A percentile compares a stretch with the other conserved stretches of the same genome.
phyloP scores from a whole-genome alignment of 108 stramenopile species.

The Pseudonitzschia pungens region DNA sequence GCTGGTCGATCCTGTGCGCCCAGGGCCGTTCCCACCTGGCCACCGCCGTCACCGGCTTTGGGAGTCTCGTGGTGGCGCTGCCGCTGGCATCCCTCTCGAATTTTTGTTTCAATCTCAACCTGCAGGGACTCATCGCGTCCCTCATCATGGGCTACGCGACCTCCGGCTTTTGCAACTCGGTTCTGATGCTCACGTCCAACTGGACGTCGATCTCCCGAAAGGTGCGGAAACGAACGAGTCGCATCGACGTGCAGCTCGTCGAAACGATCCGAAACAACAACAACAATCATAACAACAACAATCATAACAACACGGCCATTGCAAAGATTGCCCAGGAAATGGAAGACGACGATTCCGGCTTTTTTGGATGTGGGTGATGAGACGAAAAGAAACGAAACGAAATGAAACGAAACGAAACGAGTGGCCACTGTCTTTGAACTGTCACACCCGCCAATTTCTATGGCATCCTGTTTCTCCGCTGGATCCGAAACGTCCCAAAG shows the following conservation, averaged over 20 bases:
- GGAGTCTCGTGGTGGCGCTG: not conserved
- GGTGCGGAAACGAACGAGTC: slow-evolving; percentile 2
- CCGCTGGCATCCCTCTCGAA: slow-evolving; percentile 8
- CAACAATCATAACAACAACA: too few relatives aligned
- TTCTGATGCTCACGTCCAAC: slow-evolving; percentile 7
- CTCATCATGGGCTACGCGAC: slow-evolving; percentile 14
- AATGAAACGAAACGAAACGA: too few relatives aligned
- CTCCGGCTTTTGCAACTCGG: slow-evolving; percentile 1
- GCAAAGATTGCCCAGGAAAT: too few relatives aligned
- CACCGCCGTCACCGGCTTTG: slow-evolving; percentile 7
- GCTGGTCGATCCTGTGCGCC: slow-evolving; percentile 4
- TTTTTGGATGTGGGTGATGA: too few relatives aligned
- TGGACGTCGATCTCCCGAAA: slow-evolving; percentile 2
- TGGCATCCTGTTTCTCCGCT: too few relatives aligned
- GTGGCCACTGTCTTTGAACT: too few relatives aligned
- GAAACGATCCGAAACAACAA: not conserved
- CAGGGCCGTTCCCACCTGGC: slow-evolving; percentile 10
- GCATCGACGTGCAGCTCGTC: slow-evolving; percentile 1
- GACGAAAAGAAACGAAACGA: too few relatives aligned
- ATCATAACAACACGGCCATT: too few relatives aligned
- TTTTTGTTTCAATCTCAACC: slow-evolving; percentile 9
- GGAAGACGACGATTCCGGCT: too few relatives aligned
- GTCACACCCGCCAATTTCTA: too few relatives aligned
- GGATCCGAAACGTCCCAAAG: too few relatives aligned
- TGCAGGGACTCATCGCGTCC: not conserved